phyloP scores from a whole-genome alignment of 2,329 filamentous ascomycete species.

The Colletotrichum tofieldiae region DNA sequence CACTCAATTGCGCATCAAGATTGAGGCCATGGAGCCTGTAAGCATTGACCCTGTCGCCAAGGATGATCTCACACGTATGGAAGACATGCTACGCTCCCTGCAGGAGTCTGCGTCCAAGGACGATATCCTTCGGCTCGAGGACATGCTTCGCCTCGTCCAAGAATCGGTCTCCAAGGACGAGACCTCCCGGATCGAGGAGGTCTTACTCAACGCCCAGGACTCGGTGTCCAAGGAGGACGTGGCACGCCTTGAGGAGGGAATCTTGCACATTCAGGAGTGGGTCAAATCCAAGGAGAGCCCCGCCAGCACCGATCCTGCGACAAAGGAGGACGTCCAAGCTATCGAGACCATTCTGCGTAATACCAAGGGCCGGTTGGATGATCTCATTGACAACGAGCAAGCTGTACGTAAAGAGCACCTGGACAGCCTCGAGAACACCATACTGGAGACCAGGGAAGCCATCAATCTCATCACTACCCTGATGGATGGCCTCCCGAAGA shows the following conservation, averaged over 20 bases:
- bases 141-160: constrained; percentile 62
- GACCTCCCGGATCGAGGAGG: constrained; percentile 64
- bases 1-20: constrained; percentile 85
- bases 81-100: constrained; percentile 62
- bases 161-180: constrained; percentile 41
- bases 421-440: constrained; percentile 74
- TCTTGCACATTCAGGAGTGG: constrained; percentile 61
- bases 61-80: constrained; percentile 55
- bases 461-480: constrained; percentile 77
- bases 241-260: constrained; percentile 67
- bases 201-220: constrained; percentile 60
- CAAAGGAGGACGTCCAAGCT: constrained; percentile 88
- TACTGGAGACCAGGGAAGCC: constrained; percentile 83
- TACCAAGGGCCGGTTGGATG: constrained; percentile 89
- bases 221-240: constrained; percentile 64
- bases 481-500: constrained; percentile 80
- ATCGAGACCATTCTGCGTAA: constrained; percentile 93
- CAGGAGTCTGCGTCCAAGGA: constrained; percentile 56
- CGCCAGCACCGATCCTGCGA: constrained; percentile 65
- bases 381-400: constrained; percentile 81
- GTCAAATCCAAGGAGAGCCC: constrained; percentile 54
- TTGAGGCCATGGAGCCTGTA: constrained; percentile 80
- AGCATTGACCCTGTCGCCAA: constrained; percentile 53
- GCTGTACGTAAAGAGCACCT: constrained; percentile 77
- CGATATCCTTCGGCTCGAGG: constrained; percentile 55